These are phyloP conservation scores for Geotrichum fermentans DNA, from an alignment of 1,139 yeast genomes.

Conservation along the genomic window DNA sequence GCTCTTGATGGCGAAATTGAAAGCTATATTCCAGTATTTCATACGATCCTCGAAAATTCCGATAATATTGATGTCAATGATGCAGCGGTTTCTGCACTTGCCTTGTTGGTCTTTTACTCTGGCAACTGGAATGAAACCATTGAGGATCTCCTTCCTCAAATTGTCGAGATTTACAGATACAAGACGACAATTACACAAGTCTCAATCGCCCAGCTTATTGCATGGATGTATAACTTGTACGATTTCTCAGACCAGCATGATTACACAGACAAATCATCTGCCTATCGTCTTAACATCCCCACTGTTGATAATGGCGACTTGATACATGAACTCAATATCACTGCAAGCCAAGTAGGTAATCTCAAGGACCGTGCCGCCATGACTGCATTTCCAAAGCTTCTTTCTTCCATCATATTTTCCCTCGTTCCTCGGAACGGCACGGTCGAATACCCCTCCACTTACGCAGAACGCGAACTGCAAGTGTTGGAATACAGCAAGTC, in stretches of 20 bases:
- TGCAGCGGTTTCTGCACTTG: not conserved
- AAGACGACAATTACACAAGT: not conserved
- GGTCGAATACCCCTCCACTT: not conserved
- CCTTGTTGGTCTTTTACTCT: conserved; percentile 1
- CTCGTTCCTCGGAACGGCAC: not conserved
- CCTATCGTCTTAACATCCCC: not conserved
- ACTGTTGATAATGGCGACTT: conserved; percentile 1
- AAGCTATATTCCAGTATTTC: not conserved
- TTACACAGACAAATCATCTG: not conserved
- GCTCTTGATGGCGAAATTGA: not conserved
- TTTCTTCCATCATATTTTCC: not conserved
- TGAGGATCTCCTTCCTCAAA: not conserved
- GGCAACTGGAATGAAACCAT: conserved; percentile 1
- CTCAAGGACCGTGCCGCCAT: not conserved
- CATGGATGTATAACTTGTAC: not conserved
- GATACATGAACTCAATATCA: not conserved
- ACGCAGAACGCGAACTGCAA: not conserved
- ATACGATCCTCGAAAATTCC: not conserved
- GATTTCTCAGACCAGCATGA: conserved; percentile 4
- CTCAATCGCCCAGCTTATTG: not conserved
- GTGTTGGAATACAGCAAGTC: not conserved
- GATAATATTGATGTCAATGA: not conserved
- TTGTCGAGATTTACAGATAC: not conserved
- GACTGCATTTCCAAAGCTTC: not conserved
- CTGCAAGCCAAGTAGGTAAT: not conserved